Conservation (phyloP, 2,329 filamentous ascomycete species). For the Botrytis porri region DNA sequence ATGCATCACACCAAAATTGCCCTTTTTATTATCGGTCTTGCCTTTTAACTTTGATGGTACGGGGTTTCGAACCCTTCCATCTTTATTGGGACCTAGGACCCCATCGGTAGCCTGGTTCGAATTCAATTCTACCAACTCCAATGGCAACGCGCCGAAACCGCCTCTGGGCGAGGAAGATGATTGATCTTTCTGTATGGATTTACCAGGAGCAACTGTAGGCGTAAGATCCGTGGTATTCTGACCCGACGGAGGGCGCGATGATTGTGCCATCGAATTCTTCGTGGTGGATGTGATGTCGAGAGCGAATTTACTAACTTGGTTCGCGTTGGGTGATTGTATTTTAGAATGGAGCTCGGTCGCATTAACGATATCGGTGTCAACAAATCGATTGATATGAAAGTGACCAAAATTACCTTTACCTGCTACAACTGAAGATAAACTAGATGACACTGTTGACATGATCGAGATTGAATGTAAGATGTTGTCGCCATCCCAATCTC, state of each 20-base stretch:
- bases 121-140: constrained; percentile 54
- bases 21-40: constrained; percentile 53
- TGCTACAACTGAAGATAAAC: constrained; percentile 26
- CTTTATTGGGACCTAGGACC: constrained; percentile 41
- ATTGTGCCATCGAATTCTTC: constrained; percentile 24
- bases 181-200: constrained; percentile 26
- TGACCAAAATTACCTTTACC: constrained; percentile 13
- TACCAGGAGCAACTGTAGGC: constrained; percentile 26
- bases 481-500: constrained; percentile 31
- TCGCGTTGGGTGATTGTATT: constrained; percentile 21
- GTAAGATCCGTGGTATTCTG: constrained; percentile 27
- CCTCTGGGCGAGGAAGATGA: constrained; percentile 25
- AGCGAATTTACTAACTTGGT: constrained; percentile 12
- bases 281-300: constrained; percentile 11
- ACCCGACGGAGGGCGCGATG: constrained; percentile 30
- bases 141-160: constrained; percentile 45
- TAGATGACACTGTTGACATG: constrained; percentile 34
- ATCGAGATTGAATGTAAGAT: constrained; percentile 23
- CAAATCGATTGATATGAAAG: constrained; percentile 29
- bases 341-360: constrained; percentile 22
- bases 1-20: constrained; percentile 63
- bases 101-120: constrained; percentile 33
- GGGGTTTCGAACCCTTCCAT: constrained; percentile 54
- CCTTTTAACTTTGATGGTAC: constrained; percentile 62
- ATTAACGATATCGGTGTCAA: constrained; percentile 23